Evolutionary conservation across 805 yeast species (phyloP).

Genomic region (Saccharomycopsis sp.): DNA sequence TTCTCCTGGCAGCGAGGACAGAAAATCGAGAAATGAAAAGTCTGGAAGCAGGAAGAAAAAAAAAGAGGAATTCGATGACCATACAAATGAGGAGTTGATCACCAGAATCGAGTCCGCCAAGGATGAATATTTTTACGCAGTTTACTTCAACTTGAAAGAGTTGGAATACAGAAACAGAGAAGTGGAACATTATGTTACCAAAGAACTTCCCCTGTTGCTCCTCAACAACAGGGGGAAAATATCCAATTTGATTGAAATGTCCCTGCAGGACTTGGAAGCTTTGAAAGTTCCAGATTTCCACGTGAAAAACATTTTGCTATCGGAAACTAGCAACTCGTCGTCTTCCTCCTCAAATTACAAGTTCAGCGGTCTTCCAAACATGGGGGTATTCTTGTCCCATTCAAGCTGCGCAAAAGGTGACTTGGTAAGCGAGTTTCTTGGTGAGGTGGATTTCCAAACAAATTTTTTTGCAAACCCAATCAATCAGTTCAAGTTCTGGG

Average conservation of each 20-base stretch:
- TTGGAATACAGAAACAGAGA: constrained; percentile 15
- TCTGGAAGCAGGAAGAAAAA: constrained; percentile 11
- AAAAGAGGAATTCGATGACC: constrained; percentile 20
- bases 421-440: constrained; percentile 53
- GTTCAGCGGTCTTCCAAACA: constrained; percentile 58
- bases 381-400: constrained; percentile 47
- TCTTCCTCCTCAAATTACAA: constrained; percentile 15
- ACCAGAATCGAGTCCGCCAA: constrained; percentile 23
- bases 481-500: constrained; percentile 74
- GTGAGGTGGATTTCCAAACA: constrained; percentile 60
- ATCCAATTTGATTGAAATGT: neutral
- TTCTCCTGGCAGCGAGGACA: constrained; percentile 2
- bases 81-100: constrained; percentile 22
- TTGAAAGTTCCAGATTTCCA: constrained; percentile 3
- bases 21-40: constrained; percentile 4
- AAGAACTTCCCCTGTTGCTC: constrained; percentile 4
- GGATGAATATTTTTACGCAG: constrained; percentile 20
- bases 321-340: constrained; percentile 19
- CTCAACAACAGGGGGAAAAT: too few species aligned
- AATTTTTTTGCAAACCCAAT: constrained; percentile 54
- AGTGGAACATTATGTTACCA: constrained; percentile 9
- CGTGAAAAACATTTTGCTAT: constrained; percentile 32
- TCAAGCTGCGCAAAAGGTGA: constrained; percentile 36
- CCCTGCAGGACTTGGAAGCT: neutral
- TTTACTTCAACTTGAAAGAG: constrained; percentile 21